Evolutionary conservation across 208 protist species (phyloP), one percentile per base, ranked within the genome.

Genomic region (Strigomonas culicis): DNA sequence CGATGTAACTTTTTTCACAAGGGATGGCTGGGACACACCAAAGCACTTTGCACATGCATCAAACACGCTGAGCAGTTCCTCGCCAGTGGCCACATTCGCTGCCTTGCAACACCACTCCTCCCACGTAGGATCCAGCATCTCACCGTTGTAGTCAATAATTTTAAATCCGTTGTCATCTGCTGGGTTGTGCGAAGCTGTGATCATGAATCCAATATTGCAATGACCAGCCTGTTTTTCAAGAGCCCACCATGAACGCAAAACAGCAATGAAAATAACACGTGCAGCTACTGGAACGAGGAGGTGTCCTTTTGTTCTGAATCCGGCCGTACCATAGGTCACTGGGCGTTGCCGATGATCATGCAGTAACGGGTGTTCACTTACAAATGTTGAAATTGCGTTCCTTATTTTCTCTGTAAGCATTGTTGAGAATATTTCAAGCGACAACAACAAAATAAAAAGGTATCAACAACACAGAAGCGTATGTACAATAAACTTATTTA

Each of bases 101-200:
- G 76, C 78, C 1, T 63, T 31, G 25, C 72, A 85, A 56, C 85
- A 93, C 60, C 76, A 69, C 0, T 66, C 30, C 51, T 97, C 91
- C 88, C 88, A 95, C 1, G 69, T 62, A 4, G 65, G 24, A 0
- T 55, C 60, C 30, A 97, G 74, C 88, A 95, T 97, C 0, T 78
- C 82, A 27, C 86, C 92, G 46, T 90, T 71, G 0, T 59, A 30
- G 56, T 97, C 92, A 34, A 97, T 86, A 28, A 97, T 79, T 70
- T 97, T 97, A 41, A 97, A 74, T 15, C 92, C 92, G 47, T 97
- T 97, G 63, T 97, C 92, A 0, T 27, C 21, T 4, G 72, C 62
- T 10, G 86, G 88, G 68, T 97, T 97, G 71, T 97, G 92, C 21
- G 85, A 93, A 10, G 92, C 92, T 1, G 88, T 95, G 19, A 95